Percentiles rank a stretch among this genome's conserved stretches.
These are phyloP conservation scores for Rhynchosporium agropyri DNA, from an alignment of 2,329 filamentous ascomycete genomes.

Conservation along the genomic window DNA sequence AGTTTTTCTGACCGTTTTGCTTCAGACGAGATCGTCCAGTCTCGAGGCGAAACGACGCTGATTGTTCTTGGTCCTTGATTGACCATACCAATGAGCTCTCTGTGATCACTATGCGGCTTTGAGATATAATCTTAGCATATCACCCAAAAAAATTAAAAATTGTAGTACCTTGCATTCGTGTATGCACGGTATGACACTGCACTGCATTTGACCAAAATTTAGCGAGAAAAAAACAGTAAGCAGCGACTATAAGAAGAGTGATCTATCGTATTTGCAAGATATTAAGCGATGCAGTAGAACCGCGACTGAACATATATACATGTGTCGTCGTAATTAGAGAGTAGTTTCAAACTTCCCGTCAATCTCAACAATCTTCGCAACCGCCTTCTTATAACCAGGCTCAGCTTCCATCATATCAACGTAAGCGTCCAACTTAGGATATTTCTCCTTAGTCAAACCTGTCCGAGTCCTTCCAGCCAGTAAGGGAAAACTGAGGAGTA, in stretches of 20 bases:
- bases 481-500: slow-evolving; percentile 55
- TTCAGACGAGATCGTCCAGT: too few species aligned
- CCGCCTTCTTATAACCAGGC: slow-evolving; percentile 49
- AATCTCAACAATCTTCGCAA: slow-evolving; percentile 52
- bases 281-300: neutral
- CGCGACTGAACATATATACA: neutral
- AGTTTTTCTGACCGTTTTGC: too few species aligned
- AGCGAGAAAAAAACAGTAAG: neutral
- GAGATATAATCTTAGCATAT: too few species aligned
- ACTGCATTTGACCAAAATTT: neutral
- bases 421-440: slow-evolving; percentile 52
- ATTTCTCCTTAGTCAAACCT: slow-evolving; percentile 46
- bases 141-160: too few species aligned
- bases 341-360: slow-evolving; percentile 41
- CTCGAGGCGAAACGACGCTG: too few species aligned
- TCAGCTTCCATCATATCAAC: slow-evolving; percentile 48
- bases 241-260: neutral
- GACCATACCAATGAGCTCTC: too few species aligned
- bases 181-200: neutral
- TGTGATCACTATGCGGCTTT: too few species aligned
- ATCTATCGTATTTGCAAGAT: neutral
- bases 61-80: too few species aligned
- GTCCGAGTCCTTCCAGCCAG: slow-evolving; percentile 46
- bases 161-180: neutral
- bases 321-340: slow-evolving; percentile 9